A percentile compares a stretch with the other conserved stretches of the same genome.
Evolutionary conservation across 441 rosid species (phyloP).

Genomic region (Pelargonium fulgidum): DNA sequence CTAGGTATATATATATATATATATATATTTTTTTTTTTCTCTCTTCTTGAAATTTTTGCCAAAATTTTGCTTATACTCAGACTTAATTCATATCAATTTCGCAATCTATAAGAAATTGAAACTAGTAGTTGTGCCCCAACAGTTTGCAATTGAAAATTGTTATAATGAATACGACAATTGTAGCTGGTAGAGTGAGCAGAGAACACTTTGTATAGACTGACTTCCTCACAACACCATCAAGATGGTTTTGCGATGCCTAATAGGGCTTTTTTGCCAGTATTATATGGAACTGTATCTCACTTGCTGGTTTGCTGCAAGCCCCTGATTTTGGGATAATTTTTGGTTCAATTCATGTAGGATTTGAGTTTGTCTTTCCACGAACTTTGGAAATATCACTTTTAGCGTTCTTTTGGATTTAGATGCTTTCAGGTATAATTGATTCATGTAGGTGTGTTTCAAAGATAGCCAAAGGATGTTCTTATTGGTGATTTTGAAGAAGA

Average conservation of each 20-base stretch:
- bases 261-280: neutral
- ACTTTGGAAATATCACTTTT: no score
- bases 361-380: neutral
- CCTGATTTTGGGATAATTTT: neutral
- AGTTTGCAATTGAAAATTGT: neutral
- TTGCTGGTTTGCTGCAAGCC: neutral
- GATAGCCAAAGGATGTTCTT: neutral
- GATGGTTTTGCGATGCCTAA: neutral
- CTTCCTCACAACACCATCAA: neutral
- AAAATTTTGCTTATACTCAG: neutral
- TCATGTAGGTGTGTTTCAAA: neutral
- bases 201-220: neutral
- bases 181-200: neutral
- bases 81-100: neutral
- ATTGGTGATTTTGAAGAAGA: neutral
- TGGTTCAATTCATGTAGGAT: neutral
- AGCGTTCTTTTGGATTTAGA: neutral
- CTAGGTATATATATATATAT: no score
- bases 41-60: neutral
- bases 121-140: neutral
- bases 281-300: neutral
- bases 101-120: neutral
- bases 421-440: neutral
- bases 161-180: neutral
- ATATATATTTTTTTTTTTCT: neutral